Base-by-base conservation (phyloP, 768 basidiomycete species). In the Xerocomellus dryophilus region DNA sequence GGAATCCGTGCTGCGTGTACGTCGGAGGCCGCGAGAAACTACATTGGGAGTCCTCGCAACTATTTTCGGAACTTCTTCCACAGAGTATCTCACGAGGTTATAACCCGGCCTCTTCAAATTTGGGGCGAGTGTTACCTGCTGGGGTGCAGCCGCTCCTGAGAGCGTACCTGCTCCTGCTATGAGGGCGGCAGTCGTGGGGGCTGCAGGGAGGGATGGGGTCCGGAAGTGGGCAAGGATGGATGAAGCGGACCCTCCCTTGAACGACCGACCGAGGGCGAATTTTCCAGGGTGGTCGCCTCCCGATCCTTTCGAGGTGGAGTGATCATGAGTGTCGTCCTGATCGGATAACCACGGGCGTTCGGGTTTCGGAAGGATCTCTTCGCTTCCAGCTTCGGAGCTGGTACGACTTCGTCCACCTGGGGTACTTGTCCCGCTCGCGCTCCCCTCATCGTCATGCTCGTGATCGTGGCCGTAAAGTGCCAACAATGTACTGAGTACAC, bases 141-240 rank as follows among this genome's bases (percentile, higher is more conserved):
- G 58, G 0, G 87, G 86, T 0, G 84, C 79, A 7, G 83, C 81
- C 3, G 78, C 78, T 17, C 86, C 88, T 2, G 78, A 73, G 8
- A 92, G 70, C 44, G 83, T 82, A 3, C 81, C 84, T 0, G 88
- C 83, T 52, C 83, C 82, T 7, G 85, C 81, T 20, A 93, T 83
- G 34, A 93, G 77, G 5, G 87, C 79, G 1, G 86, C 88, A 54
- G 60, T 51, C 15, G 62, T 50, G 20, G 61, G 32, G 0, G 63
- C 51, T 5, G 53, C 43, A 11, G 69, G 67, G n/a, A 64, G 47
- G 11, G 66, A 58, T 5, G 65, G 54, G 6, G 56, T 14, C 17
- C 52, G 60, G 31, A 63, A 38, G 29, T 63, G 62, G 7, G 44
- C 46, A 27, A 70, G 27, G 34, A 71, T 53, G 7, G 69, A 70